A percentile compares a stretch with the other conserved stretches of the same genome.
Evolutionary conservation across 2,329 filamentous ascomycete genomes (phyloP).

Genomic region (Corniculantispora saksenae): DNA sequence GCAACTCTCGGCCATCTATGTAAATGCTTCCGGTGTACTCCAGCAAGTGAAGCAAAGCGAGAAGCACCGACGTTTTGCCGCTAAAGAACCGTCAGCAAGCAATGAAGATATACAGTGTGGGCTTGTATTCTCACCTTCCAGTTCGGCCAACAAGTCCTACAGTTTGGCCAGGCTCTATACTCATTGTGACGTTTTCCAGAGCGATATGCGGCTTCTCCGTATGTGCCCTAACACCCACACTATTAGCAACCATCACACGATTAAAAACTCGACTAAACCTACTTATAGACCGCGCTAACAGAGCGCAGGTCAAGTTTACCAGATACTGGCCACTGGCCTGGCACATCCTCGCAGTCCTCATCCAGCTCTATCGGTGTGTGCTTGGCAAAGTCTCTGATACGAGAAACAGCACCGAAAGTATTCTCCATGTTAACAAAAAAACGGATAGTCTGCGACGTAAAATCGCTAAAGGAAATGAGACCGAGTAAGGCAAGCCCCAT

Average conservation of each 20-base stretch:
- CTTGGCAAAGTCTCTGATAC: slow-evolving; percentile 32
- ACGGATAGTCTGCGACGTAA: slow-evolving; percentile 32
- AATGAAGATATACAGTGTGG: slow-evolving; percentile 18
- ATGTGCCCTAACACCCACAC: too few relatives aligned
- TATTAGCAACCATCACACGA: too few relatives aligned
- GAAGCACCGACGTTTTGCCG: not conserved
- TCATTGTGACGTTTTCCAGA: slow-evolving; percentile 29
- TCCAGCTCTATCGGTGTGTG: slow-evolving; percentile 31
- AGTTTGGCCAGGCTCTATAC: slow-evolving; percentile 29
- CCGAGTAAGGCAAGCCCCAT: slow-evolving; percentile 38
- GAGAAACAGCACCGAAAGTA: slow-evolving; percentile 34
- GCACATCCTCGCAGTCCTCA: not conserved
- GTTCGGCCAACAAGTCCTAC: slow-evolving; percentile 26
- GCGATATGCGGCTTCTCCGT: slow-evolving; percentile 19
- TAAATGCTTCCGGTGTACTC: slow-evolving; percentile 7
- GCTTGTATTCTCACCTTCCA: slow-evolving; percentile 17
- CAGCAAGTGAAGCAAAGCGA: slow-evolving; percentile 1
- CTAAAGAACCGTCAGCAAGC: slow-evolving; percentile 1
- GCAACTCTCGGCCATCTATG: slow-evolving; percentile 11
- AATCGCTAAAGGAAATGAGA: slow-evolving; percentile 30
- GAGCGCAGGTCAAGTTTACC: slow-evolving; percentile 30
- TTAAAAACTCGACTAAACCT: not conserved
- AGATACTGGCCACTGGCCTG: slow-evolving; percentile 28
- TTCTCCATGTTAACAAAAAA: slow-evolving; percentile 39
- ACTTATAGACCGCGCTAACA: slow-evolving; percentile 31